Base-by-base conservation (phyloP, 1,139 yeast species). In the Taiozyma sp. region DNA sequence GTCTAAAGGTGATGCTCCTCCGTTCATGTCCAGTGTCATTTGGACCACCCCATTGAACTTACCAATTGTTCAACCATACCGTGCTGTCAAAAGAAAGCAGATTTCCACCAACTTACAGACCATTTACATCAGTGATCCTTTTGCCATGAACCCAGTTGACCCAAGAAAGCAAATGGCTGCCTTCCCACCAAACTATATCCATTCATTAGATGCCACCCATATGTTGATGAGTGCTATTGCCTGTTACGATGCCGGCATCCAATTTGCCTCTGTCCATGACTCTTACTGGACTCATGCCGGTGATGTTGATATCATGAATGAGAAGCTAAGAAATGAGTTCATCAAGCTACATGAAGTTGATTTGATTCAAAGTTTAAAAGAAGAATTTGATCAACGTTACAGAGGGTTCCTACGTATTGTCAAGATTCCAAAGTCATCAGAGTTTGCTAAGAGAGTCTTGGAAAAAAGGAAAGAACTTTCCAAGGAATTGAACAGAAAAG, bases 251-350 rank as follows among this genome's bases (percentile, higher is more conserved):
- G 65, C 67, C 5, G 81, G 79, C 0, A 68, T 93, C 50, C 74
- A 82, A n/a, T 93, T 95, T 74, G 97, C 99, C 0, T 85, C 98
- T 0, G 99, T 93, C 35, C 99, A 93, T 68, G 99, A 93, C 68
- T 91, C 98, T 1, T 93, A 88, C 67, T 93, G 99, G 99, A 90
- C 99, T 0, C 99, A 95, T 68, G 97, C 99, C 1, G 73, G 81
- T 42, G 95, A 88, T 64, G 82, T 93, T 35, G 85, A 83, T 56
- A 65, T 61, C 8, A 85, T 93, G 95, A 89, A 85, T 66, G 63
- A 61, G n/a, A 72, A 78, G 46, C 73, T 93, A 55, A 80, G 99
- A 64, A 83, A 86, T 43, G 83, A 88, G 53, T 93, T 93, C 68
- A 86, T 93, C 54, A 72, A 77, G 46, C 73, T 93, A 53, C 98